Evolutionary conservation across 176 grass and related monocot genomes (phyloP), one percentile per base, ranked within the genome.

Genomic region (Bothriochloa decipiens): DNA sequence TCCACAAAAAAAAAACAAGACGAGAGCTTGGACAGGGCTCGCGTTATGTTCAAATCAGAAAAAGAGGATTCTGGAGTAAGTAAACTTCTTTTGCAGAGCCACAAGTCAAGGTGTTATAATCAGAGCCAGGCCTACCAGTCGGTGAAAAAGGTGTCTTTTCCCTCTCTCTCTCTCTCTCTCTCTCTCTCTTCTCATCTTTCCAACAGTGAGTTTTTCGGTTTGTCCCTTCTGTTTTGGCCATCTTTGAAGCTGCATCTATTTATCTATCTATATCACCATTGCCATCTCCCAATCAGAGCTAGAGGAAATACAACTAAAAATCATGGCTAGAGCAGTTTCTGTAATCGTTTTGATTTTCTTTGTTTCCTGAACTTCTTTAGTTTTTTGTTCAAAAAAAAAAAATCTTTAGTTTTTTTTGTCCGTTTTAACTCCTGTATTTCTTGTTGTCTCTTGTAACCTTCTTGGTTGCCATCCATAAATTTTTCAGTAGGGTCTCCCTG

Each of bases 221-320:
- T 84, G 81, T 84, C 78, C 67, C 4, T 80, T 74, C 58, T n/a
- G 68, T 46, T 42, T 67, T 80, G 77, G 61, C 61, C 20, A 68
- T 45, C 71, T 53, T 25, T 52, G 74, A 28, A 53, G 22, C 26
- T 66, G 29, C 58, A 57, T 79, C 23, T 0, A 60, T 50, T 28
- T 58, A 32, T 53, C 0, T 50, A 50, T 17, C 1, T 50, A 17
- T 22, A 28, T 40, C 25, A 32, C 17, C 53, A 1, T 61, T 12
- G 60, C 60, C 60, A 26, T 57, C 53, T 57, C 18, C 53, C 53
- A 57, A 57, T 57, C 53, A 57, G 0, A 53, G 49, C 49, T 20
- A 50, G 15, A 50, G 7, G 8, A 7, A n/a, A 0, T 7, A 57
- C 53, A 57, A 57, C 8, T 9, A 22, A 55, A 57, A 57, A 9